Base-by-base conservation (phyloP, 176 grass and related monocot species). In the Raddia distichophylla region DNA sequence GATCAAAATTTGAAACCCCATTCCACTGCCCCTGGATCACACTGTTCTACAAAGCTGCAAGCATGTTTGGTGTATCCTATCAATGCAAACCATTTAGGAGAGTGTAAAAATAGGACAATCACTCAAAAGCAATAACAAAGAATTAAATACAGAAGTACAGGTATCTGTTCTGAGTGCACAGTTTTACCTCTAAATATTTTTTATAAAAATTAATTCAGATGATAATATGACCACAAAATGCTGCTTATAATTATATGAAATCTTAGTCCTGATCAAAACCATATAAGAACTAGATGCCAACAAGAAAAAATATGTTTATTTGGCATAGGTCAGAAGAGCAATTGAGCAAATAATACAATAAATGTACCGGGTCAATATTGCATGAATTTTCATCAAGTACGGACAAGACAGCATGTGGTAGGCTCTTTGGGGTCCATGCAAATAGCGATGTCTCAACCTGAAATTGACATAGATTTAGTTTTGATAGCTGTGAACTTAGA, bases 381-480 rank as follows among this genome's bases (percentile, higher is more conserved):
- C 96, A 98, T 16, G 72, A 91, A 59, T 68, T 91, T 90, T 85
- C 76, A 82, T 83, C 82, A 72, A 93, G 83, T 85, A 98, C 68
- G 59, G 90, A 93, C 49, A 90, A 90, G 65, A 95, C 79, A 61
- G 75, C 79, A 55, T 83, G 76, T 20, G 96, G 90, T 88, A 90
- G 86, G 64, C 74, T 75, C 79, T 82, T 93, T 48, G 84, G 72
- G 80, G 81, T 95, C 90, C 93, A 93, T 53, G 96, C 92, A 93
- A 98, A 98, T 4, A 98, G 79, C 2, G 86, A 87, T 80, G 96
- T 95, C 77, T 98, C 93, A 79, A 98, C 92, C 95, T 98, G 77
- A 20, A 93, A 47, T 80, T 43, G 16, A 73, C 60, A 70, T 59
- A 72, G 5, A 73, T 69, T 85, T 56, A 87, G 75, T 68, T 56